Conservation (phyloP, 768 basidiomycete species). For the Boletus vermiculosoides region DNA sequence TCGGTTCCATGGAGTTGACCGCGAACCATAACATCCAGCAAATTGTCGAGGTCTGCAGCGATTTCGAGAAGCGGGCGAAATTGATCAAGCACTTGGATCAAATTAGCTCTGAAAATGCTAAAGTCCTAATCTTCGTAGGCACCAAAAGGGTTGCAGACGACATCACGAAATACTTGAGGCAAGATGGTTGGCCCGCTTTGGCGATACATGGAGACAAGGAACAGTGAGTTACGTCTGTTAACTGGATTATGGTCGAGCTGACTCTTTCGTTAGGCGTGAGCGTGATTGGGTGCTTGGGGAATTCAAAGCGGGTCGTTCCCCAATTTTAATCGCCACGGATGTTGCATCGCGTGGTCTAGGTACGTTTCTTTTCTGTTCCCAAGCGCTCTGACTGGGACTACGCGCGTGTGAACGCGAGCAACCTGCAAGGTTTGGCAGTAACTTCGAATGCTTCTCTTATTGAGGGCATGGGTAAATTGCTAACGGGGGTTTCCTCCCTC, state of each 20-base stretch:
- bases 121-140: constrained; percentile 97
- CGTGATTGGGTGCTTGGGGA: constrained; percentile 99
- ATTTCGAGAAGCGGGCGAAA: constrained; percentile 96
- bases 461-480: constrained; percentile 25
- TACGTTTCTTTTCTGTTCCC: constrained; percentile 59
- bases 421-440: constrained; percentile 28
- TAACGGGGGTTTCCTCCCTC: constrained; percentile 12
- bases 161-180: constrained; percentile 94
- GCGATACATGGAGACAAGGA: constrained; percentile 99
- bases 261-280: constrained; percentile 64
- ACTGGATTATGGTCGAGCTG: background rate
- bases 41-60: constrained; percentile 93
- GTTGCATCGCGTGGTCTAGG: constrained; percentile 99
- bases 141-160: constrained; percentile 99
- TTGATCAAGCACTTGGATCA: constrained; percentile 96
- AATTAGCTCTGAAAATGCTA: constrained; percentile 95
- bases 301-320: constrained; percentile 97
- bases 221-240: constrained; percentile 57
- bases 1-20: constrained; percentile 97
- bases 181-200: constrained; percentile 99
- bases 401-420: constrained; percentile 33
- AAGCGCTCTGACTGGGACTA: constrained; percentile 33
- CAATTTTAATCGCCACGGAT: constrained; percentile 98
- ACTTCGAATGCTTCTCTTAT: constrained; percentile 22
- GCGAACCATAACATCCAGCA: constrained; percentile 98